A percentile compares a stretch with the other conserved stretches of the same genome.
Evolutionary conservation across 148 eudicot genomes (phyloP).

Genomic region (Rhododendron vialii): DNA sequence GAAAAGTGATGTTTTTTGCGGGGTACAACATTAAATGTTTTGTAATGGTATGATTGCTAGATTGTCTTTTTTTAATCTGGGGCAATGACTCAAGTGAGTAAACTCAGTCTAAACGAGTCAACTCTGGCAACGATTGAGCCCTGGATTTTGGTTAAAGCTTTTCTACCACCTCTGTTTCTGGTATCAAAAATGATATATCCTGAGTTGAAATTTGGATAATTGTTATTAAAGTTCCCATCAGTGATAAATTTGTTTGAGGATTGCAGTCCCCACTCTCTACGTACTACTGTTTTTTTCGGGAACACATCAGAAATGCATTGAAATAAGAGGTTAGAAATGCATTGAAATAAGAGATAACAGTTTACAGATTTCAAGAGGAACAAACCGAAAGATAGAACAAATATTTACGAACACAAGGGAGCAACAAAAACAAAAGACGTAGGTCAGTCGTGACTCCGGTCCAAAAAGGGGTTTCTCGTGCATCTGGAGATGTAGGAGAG

Average conservation of each 20-base stretch:
- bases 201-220: not conserved
- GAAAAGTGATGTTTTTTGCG: not conserved
- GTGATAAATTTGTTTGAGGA: slow-evolving; percentile 20
- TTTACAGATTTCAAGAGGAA: no score
- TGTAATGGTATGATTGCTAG: not conserved
- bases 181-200: not conserved
- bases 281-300: no score
- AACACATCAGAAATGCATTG: no score
- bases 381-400: no score
- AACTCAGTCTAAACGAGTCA: slow-evolving; percentile 14
- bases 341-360: no score
- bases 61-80: not conserved
- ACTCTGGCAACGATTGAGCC: slow-evolving; percentile 26
- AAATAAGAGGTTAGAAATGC: no score
- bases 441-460: no score
- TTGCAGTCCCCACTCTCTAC: not conserved
- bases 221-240: not conserved
- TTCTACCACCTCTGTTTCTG: not conserved
- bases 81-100: slow-evolving; percentile 33
- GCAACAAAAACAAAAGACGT: no score
- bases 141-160: not conserved
- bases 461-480: no score
- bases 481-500: no score
- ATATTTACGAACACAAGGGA: no score
- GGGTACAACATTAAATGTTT: not conserved